Conservation (phyloP, 306 rosid genomes). For the Lathyrus sativus region DNA sequence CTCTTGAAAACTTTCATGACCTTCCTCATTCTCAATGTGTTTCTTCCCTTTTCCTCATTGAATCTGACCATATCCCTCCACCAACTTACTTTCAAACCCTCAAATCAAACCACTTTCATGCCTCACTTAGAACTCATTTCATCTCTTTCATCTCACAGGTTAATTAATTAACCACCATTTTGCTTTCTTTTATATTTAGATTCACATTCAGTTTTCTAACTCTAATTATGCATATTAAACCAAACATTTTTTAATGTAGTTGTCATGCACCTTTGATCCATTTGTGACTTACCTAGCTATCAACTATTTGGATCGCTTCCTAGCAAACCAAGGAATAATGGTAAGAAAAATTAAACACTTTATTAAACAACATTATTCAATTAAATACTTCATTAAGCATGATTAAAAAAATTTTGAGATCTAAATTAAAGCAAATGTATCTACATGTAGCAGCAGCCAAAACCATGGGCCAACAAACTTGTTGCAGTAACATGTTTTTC, state of each 20-base stretch:
- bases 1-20: slow-evolving; percentile 54
- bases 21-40: slow-evolving; percentile 45
- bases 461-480: slow-evolving; percentile 83
- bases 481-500: slow-evolving; percentile 80
- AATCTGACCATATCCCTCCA: slow-evolving; percentile 84
- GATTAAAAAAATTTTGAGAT: slow-evolving; percentile 25
- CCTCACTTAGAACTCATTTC: slow-evolving; percentile 59
- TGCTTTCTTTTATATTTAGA: neutral
- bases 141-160: slow-evolving; percentile 77
- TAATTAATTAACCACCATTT: neutral
- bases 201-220: neutral
- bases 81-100: slow-evolving; percentile 57
- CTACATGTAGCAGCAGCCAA: slow-evolving; percentile 57
- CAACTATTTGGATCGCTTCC: slow-evolving; percentile 86
- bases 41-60: slow-evolving; percentile 66
- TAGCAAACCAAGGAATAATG: slow-evolving; percentile 64
- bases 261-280: slow-evolving; percentile 62
- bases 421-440: slow-evolving; percentile 41
- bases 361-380: neutral
- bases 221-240: neutral
- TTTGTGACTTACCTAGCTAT: slow-evolving; percentile 71
- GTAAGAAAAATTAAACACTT: slow-evolving; percentile 44
- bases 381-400: neutral
- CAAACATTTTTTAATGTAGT: slow-evolving; percentile 41
- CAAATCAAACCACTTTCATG: slow-evolving; percentile 47